A percentile compares a stretch with the other conserved stretches of the same genome.
Evolutionary conservation across 2,329 filamentous ascomycete genomes (phyloP).

Genomic region (Alternaria dauci): DNA sequence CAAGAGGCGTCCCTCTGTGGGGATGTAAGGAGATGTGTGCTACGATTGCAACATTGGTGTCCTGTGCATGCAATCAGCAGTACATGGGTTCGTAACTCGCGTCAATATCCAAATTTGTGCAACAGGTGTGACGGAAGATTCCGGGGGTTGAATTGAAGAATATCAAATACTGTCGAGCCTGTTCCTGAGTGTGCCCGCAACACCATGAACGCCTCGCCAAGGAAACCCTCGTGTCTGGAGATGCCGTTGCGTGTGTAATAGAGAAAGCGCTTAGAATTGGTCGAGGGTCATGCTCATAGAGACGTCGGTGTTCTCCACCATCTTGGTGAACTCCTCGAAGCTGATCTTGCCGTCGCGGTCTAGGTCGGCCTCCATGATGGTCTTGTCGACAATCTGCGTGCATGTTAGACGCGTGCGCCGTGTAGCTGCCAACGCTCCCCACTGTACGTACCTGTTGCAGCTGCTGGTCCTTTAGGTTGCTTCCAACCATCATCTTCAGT

Average conservation of each 20-base stretch:
- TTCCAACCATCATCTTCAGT: slow-evolving; percentile 99
- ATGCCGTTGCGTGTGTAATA: slow-evolving; percentile 26
- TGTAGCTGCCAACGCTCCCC: background rate
- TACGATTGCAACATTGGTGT: background rate
- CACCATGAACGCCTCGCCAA: slow-evolving; percentile 49
- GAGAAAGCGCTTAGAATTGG: slow-evolving; percentile 51
- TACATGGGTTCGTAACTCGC: background rate
- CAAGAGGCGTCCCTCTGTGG: background rate
- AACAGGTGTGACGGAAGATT: background rate
- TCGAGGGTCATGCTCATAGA: slow-evolving; percentile 74
- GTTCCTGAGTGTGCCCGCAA: slow-evolving; percentile 26
- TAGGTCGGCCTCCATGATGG: slow-evolving; percentile 98
- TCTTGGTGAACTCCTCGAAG: slow-evolving; percentile 98
- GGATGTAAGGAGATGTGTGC: background rate
- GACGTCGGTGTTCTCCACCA: slow-evolving; percentile 93
- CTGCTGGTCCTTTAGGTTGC: slow-evolving; percentile 98
- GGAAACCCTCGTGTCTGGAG: slow-evolving; percentile 25
- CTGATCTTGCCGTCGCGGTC: slow-evolving; percentile 98
- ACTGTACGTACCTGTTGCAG: slow-evolving; percentile 73
- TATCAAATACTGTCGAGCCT: slow-evolving; percentile 37
- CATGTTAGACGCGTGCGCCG: slow-evolving; percentile 12
- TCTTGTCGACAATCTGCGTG: slow-evolving; percentile 94
- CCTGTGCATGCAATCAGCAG: background rate
- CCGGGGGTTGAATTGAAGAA: slow-evolving; percentile 36
- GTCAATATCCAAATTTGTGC: background rate